Conservation (phyloP, 148 eudicot genomes). For the Rhododendron simsii region DNA sequence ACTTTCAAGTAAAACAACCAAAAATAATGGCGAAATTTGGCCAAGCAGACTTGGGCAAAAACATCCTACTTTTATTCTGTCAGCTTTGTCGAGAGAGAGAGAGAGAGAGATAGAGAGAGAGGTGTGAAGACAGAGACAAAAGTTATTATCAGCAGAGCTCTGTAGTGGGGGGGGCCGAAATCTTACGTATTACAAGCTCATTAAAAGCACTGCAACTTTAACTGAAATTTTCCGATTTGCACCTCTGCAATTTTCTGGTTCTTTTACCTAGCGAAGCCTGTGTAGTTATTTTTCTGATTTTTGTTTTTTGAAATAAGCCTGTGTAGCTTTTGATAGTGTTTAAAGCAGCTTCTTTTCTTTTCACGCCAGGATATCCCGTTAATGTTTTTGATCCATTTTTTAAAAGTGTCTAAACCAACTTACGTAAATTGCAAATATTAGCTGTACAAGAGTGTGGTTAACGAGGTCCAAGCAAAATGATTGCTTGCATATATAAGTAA, state of each 20-base stretch:
- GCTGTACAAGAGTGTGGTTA: too few species aligned
- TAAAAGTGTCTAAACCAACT: background rate
- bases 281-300: background rate
- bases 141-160: background rate
- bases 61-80: too few species aligned
- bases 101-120: background rate
- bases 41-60: too few species aligned
- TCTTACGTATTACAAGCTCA: background rate
- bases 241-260: background rate
- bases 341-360: background rate
- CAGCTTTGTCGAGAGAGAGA: background rate
- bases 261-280: background rate
- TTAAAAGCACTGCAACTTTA: slow-evolving; percentile 8
- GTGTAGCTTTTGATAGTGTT: background rate
- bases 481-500: background rate
- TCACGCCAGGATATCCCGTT: background rate
- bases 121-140: background rate
- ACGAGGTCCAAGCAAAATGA: too few species aligned
- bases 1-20: too few species aligned
- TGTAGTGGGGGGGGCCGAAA: background rate
- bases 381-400: too few species aligned
- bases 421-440: too few species aligned
- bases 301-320: too few species aligned
- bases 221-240: background rate
- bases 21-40: too few species aligned